phyloP scores from a whole-genome alignment of 1,139 yeast species.

The Hyphopichia pseudoburtonii region DNA sequence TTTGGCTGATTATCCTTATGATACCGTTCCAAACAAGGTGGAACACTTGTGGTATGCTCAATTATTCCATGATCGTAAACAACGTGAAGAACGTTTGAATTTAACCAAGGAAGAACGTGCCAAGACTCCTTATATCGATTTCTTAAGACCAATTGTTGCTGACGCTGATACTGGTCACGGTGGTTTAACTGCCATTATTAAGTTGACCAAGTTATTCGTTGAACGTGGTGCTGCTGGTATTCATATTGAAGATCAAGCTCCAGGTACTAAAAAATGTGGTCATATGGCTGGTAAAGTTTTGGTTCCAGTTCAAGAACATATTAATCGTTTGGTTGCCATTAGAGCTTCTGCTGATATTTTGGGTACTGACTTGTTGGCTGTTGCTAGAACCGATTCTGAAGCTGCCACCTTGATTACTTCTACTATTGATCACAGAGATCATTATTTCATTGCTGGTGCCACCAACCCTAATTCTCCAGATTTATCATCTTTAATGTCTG shows the following conservation, averaged over 20 bases:
- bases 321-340: slow-evolving; percentile 88
- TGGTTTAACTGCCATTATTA: slow-evolving; percentile 93
- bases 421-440: slow-evolving; percentile 93
- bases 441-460: slow-evolving; percentile 86
- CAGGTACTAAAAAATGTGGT: slow-evolving; percentile 98
- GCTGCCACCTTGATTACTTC: slow-evolving; percentile 95
- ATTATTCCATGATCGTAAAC: slow-evolving; percentile 95
- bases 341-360: slow-evolving; percentile 95
- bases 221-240: slow-evolving; percentile 99
- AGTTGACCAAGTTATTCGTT: slow-evolving; percentile 92
- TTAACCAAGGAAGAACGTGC: slow-evolving; percentile 63
- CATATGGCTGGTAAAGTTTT: slow-evolving; percentile 98
- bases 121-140: slow-evolving; percentile 67
- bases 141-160: slow-evolving; percentile 90
- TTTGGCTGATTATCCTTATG: slow-evolving; percentile 97
- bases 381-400: slow-evolving; percentile 96
- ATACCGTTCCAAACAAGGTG: slow-evolving; percentile 97
- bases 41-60: slow-evolving; percentile 97
- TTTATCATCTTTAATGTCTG: slow-evolving; percentile 74
- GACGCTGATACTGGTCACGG: slow-evolving; percentile 99
- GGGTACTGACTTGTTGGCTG: slow-evolving; percentile 80
- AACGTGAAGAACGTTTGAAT: slow-evolving; percentile 78
- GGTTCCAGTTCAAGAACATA: slow-evolving; percentile 96
- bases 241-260: slow-evolving; percentile 98
- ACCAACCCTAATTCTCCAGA: slow-evolving; percentile 81